A percentile compares a stretch with the other conserved stretches of the same genome.
phyloP scores from a whole-genome alignment of 2,329 filamentous ascomycete species.

The Rosellinia necatrix region DNA sequence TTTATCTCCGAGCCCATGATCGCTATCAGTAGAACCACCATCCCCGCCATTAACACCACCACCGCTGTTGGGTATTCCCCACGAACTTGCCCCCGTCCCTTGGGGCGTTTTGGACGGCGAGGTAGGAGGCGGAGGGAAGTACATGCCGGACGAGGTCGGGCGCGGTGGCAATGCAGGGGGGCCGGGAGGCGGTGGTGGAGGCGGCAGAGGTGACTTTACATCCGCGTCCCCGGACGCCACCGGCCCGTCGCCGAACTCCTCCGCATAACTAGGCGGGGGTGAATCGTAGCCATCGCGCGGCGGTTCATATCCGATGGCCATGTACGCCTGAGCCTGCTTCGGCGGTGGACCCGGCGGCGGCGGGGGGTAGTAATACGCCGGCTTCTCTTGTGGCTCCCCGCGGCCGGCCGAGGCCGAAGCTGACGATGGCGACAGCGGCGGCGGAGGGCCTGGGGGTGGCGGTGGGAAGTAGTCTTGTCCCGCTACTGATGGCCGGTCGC shows the following conservation, averaged over 20 bases:
- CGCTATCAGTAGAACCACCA: constrained; percentile 8
- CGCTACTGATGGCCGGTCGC: too few species aligned
- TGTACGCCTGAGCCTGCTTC: background rate
- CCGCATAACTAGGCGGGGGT: constrained; percentile 29
- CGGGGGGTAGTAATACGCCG: constrained; percentile 1
- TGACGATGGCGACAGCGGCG: background rate
- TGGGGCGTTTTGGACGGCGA: too few species aligned
- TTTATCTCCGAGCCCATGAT: constrained; percentile 21
- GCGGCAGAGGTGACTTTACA: background rate
- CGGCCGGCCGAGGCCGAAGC: background rate
- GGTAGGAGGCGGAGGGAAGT: constrained; percentile 6
- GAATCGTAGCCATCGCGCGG: background rate
- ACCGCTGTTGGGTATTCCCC: background rate
- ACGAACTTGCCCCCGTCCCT: too few species aligned
- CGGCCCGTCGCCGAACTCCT: constrained; percentile 12
- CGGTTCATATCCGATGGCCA: background rate
- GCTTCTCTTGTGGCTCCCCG: background rate
- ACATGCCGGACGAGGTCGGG: constrained; percentile 5
- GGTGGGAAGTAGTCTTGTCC: background rate
- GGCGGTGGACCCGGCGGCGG: constrained; percentile 11
- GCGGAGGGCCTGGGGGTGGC: background rate
- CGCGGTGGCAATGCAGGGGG: constrained; percentile 29
- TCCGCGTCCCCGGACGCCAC: background rate
- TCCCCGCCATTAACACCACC: background rate
- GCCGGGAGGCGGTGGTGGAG: background rate